A percentile compares a stretch with the other conserved stretches of the same genome.
Conservation (phyloP, 768 basidiomycete genomes). For the Boletus eberwhitei region DNA sequence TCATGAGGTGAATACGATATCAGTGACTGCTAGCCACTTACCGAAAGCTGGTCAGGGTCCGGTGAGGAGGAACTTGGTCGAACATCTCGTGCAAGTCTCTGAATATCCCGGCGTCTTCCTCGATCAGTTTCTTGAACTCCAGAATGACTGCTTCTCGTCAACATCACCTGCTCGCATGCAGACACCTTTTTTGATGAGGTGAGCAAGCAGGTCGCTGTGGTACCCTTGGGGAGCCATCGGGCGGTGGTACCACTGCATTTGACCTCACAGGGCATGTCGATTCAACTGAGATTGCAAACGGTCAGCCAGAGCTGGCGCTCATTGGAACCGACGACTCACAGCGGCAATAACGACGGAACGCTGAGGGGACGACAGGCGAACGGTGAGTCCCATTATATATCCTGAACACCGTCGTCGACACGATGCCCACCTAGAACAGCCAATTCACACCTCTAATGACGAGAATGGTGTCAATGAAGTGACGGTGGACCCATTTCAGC, state of each 20-base stretch:
- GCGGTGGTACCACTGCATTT: constrained; percentile 21
- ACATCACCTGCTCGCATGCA: constrained; percentile 2
- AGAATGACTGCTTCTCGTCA: constrained; percentile 11
- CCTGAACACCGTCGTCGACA: neutral
- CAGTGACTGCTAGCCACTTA: neutral
- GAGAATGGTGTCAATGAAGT: neutral
- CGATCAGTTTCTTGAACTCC: constrained; percentile 24
- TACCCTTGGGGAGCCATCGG: constrained; percentile 18
- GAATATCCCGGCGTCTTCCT: constrained; percentile 15
- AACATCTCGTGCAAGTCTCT: constrained; percentile 25
- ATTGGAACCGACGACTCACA: constrained; percentile 1
- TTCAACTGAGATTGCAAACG: neutral
- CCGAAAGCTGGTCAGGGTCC: neutral
- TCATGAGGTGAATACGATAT: neutral
- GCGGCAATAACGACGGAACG: neutral
- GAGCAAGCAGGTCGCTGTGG: constrained; percentile 27
- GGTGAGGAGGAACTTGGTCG: constrained; percentile 8
- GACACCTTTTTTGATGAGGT: constrained; percentile 20
- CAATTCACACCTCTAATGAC: neutral
- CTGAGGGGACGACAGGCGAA: neutral
- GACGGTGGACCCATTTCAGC: neutral
- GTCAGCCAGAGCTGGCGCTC: neutral
- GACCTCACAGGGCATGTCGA: constrained; percentile 13
- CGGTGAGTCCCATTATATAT: neutral
- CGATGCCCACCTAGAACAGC: neutral